Base-by-base conservation (phyloP, 2,329 filamentous ascomycete genomes). In the Hansfordia pulvinata region DNA sequence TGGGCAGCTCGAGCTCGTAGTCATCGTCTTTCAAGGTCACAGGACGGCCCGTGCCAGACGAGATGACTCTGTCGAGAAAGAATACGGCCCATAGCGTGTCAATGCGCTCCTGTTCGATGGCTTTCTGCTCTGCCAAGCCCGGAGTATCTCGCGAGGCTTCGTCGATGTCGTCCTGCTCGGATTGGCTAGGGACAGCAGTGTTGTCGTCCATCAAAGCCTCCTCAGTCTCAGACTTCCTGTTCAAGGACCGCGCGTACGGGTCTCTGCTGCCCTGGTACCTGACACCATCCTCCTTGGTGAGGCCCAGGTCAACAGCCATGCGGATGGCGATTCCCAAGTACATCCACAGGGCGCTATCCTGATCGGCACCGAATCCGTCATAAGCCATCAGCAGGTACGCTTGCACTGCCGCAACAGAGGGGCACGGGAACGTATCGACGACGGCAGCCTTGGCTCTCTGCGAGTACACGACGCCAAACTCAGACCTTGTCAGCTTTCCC, bases 11-110 rank as follows among this genome's bases (percentile, higher is more conserved):
- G 6, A 92, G 63, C 46, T 92, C 85, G 36, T 88, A 86, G 38
- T 92, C 84, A 33, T 82, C 77, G 43, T 92, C 82, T 25, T 78
- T 73, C 17, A 93, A 63, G 0, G 83, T 92, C 8, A 88, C 84
- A 1, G 83, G 78, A 10, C 84, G 66, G 8, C 85, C 85, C 1
- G 83, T 90, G 1, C 84, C 84, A 0, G 81, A 88, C 0, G 84
- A 92, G 15, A 93, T 88, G 34, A 88, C 77, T 12, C 84, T 68
- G 42, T 93, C 84, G 2, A 93, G 65, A 36, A 92, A 77, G 48
- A 92, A 92, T 8, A 93, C 78, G 4, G 82, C 76, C 84, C 84
- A 93, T 38, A 93, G 85, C 0, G 84, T 88, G 41, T 93, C 82
- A 22, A 84, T 75, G 10, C 82, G 70, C 44, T 92, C 84, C 35